phyloP scores from a whole-genome alignment of 2,329 filamentous ascomycete species.

The Coniochaeta sp. region DNA sequence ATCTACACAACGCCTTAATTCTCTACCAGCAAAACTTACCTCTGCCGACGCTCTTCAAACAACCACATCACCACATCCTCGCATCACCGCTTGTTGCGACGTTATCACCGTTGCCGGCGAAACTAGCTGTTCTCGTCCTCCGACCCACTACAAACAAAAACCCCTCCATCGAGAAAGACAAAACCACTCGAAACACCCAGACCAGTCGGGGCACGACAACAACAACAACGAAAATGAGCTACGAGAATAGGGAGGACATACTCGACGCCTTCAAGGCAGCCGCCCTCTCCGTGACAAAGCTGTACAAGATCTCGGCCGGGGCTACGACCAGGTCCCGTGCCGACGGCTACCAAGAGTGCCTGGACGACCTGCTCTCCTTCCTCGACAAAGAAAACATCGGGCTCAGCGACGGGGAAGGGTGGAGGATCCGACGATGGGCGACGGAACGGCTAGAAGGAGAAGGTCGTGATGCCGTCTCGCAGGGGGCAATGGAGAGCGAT shows the following conservation, averaged over 20 bases:
- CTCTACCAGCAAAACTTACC: too few species aligned
- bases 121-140: neutral
- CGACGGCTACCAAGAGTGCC: conserved; percentile 87
- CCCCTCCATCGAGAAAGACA: neutral
- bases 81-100: neutral
- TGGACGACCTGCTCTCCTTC: conserved; percentile 83
- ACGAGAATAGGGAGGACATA: conserved; percentile 55
- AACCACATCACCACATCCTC: neutral
- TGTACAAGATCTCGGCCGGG: conserved; percentile 85
- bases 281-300: conserved; percentile 87
- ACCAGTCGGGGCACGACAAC: too few species aligned
- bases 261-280: conserved; percentile 88
- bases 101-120: neutral
- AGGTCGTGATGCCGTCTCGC: conserved; percentile 40
- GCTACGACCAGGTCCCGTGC: conserved; percentile 68
- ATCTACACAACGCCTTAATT: too few species aligned
- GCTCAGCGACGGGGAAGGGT: conserved; percentile 70
- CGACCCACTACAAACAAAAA: conserved; percentile 4
- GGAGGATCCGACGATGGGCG: conserved; percentile 55
- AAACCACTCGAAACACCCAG: conserved; percentile 14
- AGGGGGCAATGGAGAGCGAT: conserved; percentile 35
- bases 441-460: conserved; percentile 66
- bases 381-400: conserved; percentile 78
- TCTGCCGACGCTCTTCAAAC: too few species aligned
- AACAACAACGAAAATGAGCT: conserved; percentile 27